These are phyloP conservation scores for Acanthamoeba royreba DNA, from an alignment of 208 protist genomes.

Conservation along the genomic window DNA sequence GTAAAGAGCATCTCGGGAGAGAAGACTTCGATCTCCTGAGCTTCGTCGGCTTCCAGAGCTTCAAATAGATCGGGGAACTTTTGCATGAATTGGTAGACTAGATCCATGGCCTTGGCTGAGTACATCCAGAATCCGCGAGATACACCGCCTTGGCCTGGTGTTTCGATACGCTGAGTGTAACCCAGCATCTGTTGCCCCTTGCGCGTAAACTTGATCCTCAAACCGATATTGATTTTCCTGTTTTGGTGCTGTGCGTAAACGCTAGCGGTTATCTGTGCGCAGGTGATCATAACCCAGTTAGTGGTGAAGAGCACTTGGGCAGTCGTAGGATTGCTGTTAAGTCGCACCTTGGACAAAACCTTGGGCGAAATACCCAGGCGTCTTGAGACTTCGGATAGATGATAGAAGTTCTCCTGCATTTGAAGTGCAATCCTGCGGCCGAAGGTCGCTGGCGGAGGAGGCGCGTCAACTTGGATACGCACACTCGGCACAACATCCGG, in stretches of 20 bases:
- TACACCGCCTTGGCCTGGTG: neutral
- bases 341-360: neutral
- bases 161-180: conserved; percentile 33
- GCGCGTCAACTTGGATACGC: neutral
- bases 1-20: conserved; percentile 3
- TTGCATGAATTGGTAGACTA: conserved; percentile 46
- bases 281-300: neutral
- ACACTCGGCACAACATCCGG: neutral
- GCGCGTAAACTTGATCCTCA: conserved; percentile 43
- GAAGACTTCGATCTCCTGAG: conserved; percentile 43
- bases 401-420: conserved; percentile 25
- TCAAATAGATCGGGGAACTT: conserved; percentile 54
- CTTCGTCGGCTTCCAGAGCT: neutral
- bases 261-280: conserved; percentile 3
- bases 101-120: conserved; percentile 12
- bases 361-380: conserved; percentile 26
- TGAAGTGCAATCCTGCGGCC: conserved; percentile 30
- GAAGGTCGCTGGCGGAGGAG: neutral
- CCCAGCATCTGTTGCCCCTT: conserved; percentile 18
- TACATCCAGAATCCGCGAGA: conserved; percentile 15
- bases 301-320: neutral
- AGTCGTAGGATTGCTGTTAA: neutral
- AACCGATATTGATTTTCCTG: conserved; percentile 38
- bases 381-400: conserved; percentile 1
- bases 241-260: conserved; percentile 32